These are phyloP conservation scores for Endogone sp. DNA, from an alignment of 192 early-diverging fungal species.

Conservation along the genomic window DNA sequence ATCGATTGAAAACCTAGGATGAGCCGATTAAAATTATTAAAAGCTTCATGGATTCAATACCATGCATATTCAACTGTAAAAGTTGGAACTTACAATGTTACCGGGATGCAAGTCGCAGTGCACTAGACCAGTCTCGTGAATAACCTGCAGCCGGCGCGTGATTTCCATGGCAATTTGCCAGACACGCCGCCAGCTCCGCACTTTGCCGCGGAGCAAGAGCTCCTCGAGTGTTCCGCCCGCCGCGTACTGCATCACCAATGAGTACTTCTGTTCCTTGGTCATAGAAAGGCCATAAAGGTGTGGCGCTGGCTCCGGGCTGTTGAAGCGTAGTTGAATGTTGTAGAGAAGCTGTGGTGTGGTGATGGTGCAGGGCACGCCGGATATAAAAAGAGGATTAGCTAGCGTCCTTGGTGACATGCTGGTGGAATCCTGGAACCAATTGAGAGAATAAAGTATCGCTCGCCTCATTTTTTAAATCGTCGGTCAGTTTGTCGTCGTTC, in stretches of 20 bases:
- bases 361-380: background rate
- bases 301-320: background rate
- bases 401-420: background rate
- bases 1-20: background rate
- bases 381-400: no score
- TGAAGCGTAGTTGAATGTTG: background rate
- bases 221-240: background rate
- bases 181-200: background rate
- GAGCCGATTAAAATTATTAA: no score
- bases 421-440: background rate
- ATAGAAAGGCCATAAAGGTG: background rate
- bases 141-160: background rate
- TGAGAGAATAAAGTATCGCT: background rate
- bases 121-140: background rate
- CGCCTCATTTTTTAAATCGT: background rate
- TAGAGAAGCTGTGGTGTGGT: background rate
- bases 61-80: no score
- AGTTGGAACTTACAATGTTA: no score
- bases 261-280: background rate
- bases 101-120: background rate
- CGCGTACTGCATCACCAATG: background rate
- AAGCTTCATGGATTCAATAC: no score
- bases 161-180: background rate
- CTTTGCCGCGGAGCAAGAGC: background rate
- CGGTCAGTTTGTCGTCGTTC: background rate